These are phyloP conservation scores for Lolium rigidum DNA, from an alignment of 176 grass and related monocot species.

Conservation along the genomic window DNA sequence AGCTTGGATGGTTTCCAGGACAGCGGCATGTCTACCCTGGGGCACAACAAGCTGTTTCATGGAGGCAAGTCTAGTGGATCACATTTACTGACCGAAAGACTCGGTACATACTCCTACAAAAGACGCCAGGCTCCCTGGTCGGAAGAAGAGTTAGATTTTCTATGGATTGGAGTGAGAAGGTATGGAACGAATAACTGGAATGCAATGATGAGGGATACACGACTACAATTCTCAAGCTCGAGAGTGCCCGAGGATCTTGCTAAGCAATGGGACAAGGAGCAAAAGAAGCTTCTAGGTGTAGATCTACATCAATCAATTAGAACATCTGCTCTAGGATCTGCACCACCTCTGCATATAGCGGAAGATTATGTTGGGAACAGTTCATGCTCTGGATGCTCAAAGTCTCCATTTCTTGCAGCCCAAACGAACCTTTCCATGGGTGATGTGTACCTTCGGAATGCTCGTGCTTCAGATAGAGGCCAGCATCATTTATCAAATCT, in stretches of 20 bases:
- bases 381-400: conserved; percentile 52
- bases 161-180: conserved; percentile 97
- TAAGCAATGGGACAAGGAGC: conserved; percentile 80
- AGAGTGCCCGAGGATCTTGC: conserved; percentile 79
- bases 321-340: conserved; percentile 31
- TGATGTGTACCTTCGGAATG: conserved; percentile 40
- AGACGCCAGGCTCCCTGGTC: conserved; percentile 67
- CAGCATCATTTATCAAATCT: conserved; percentile 45
- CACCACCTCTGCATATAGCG: not conserved
- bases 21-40: conserved; percentile 30
- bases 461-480: conserved; percentile 26
- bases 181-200: conserved; percentile 91
- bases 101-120: conserved; percentile 51
- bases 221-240: conserved; percentile 63
- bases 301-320: conserved; percentile 43
- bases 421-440: conserved; percentile 68
- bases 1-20: conserved; percentile 45
- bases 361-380: conserved; percentile 46
- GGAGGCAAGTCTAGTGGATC: conserved; percentile 46
- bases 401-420: conserved; percentile 46
- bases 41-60: conserved; percentile 27
- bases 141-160: conserved; percentile 93
- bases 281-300: conserved; percentile 72
- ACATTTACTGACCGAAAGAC: conserved; percentile 48
- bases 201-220: conserved; percentile 72